These are phyloP conservation scores for Discostella pseudostelligera DNA, from an alignment of 108 stramenopile species.

Conservation along the genomic window DNA sequence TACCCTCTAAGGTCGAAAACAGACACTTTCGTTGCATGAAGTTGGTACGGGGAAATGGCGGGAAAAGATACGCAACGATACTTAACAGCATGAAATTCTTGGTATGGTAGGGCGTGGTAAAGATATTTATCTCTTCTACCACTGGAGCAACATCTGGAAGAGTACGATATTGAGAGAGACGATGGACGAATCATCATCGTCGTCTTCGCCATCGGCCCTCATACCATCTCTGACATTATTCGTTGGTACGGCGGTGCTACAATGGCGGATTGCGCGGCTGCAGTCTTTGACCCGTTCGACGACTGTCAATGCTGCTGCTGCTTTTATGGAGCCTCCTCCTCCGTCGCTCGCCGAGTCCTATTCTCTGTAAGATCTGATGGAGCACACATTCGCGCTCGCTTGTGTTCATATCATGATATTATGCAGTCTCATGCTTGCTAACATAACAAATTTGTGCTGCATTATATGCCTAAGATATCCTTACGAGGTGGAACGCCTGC, in stretches of 20 bases:
- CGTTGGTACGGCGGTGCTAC: not conserved
- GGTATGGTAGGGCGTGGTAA: no score
- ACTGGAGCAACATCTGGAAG: no score
- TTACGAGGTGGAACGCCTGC: slow-evolving; percentile 51
- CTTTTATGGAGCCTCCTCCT: slow-evolving; percentile 1
- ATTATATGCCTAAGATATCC: slow-evolving; percentile 17
- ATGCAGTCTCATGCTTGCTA: not conserved
- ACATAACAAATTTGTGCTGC: not conserved
- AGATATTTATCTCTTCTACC: no score
- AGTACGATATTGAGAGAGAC: not conserved
- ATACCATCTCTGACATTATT: slow-evolving; percentile 6
- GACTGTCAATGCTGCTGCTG: no score
- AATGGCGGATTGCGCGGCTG: slow-evolving; percentile 2
- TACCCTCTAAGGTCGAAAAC: no score
- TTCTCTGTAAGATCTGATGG: slow-evolving; percentile 2
- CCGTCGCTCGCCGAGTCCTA: slow-evolving; percentile 8
- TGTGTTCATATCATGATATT: not conserved
- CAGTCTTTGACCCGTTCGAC: not conserved
- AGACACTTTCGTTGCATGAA: no score
- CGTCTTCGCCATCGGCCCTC: not conserved
- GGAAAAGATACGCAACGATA: no score
- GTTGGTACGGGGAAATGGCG: no score
- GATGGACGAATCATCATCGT: not conserved
- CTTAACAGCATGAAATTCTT: no score
- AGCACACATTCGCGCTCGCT: no score